Evolutionary conservation across 192 early-diverging fungal genomes (phyloP), one percentile per base, ranked within the genome.

Genomic region (Podila clonocystis): DNA sequence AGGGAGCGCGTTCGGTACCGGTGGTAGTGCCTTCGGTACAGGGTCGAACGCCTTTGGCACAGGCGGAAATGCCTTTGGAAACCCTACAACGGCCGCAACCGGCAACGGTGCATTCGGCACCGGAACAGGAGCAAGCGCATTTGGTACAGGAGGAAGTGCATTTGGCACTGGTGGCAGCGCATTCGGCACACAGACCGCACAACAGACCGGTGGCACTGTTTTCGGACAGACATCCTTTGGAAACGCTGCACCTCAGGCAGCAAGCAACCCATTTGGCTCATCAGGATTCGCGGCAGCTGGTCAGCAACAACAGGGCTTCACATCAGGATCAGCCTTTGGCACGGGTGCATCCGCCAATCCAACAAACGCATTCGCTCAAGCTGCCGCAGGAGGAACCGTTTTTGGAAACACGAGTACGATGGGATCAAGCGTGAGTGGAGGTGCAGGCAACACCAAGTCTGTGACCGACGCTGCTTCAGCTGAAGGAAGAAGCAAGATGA

Each of bases 201-300:
- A n/a, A 55, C 52, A 55, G 52, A 55, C 52, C 6, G 24, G n/a
- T n/a, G 52, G 52, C 8, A 55, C 0, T 17, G 52, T 26, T 24
- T 55, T 55, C 52, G 52, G 52, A 8, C 41, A 45, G 8, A 15
- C 41, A 45, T 45, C 63, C 26, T 65, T 65, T 19, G 63, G 63
- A 30, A 67, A 49, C 29, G n/a, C 65, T 34, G 52, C 52, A 24
- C 61, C 49, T 17, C 65, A 63, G 61, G 30, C 50, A 29, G 55
- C 50, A 58, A 17, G 61, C 13, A 71, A 64, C 17, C 67, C 50
- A 28, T 82, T 82, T 74, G 78, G 78, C 66, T 72, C 65, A 20
- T 61, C 64, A 52, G 58, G 62, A 15, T 73, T 73, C 49, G 50
- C 67, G 30, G 76, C 68, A 13, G 52, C 72, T 17, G 12, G 41